Evolutionary conservation across 345 rosid species (phyloP).

Genomic region (Euphorbia pulcherrima): DNA sequence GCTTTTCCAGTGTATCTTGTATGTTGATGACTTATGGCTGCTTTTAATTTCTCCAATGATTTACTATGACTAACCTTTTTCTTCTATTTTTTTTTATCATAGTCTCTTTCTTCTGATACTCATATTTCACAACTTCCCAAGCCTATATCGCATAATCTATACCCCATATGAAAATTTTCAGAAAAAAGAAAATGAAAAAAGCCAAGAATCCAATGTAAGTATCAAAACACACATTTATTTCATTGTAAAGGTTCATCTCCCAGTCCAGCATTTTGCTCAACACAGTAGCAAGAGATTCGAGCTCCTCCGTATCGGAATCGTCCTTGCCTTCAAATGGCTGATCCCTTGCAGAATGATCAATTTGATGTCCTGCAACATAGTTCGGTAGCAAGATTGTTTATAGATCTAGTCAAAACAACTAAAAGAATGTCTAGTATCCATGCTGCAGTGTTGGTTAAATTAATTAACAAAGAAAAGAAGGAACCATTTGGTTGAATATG

Average conservation of each 20-base stretch:
- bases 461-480: not conserved
- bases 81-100: conserved; percentile 62
- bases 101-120: conserved; percentile 76
- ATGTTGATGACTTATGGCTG: conserved; percentile 84
- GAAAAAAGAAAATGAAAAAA: not conserved
- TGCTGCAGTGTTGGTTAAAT: too few relatives aligned
- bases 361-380: conserved; percentile 66
- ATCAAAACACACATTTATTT: conserved; percentile 67
- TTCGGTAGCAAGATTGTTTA: too few relatives aligned
- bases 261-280: conserved; percentile 95
- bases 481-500: conserved; percentile 65
- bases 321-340: conserved; percentile 73
- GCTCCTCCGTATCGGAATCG: conserved; percentile 66
- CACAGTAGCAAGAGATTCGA: conserved; percentile 92
- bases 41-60: conserved; percentile 78
- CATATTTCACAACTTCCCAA: too few relatives aligned
- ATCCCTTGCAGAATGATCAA: conserved; percentile 96
- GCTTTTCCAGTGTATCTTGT: conserved; percentile 97
- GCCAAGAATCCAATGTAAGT: too few relatives aligned
- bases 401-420: too few relatives aligned
- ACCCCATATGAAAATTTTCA: conserved; percentile 20
- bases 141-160: conserved; percentile 49
- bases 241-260: conserved; percentile 96
- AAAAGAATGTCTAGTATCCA: not conserved
- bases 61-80: conserved; percentile 62